These are phyloP conservation scores for Euptelea pleiosperma DNA, from an alignment of 164 flowering plant species.

Conservation along the genomic window DNA sequence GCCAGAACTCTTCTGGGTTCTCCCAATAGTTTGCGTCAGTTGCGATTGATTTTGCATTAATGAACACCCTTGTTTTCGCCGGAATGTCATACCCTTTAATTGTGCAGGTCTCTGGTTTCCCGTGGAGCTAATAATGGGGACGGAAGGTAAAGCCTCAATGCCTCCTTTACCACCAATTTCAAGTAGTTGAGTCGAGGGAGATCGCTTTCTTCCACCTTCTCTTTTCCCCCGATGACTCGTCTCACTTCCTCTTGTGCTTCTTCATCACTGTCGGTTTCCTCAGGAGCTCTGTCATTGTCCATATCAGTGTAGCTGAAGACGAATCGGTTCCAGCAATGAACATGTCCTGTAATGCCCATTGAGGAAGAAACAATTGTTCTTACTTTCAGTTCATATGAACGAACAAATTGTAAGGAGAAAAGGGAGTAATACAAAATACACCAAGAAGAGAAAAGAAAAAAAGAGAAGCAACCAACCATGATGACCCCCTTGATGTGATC, in stretches of 20 bases:
- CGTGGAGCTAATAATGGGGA: constrained; percentile 41
- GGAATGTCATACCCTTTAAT: constrained; percentile 30
- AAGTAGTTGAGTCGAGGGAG: constrained; percentile 24
- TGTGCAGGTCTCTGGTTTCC: constrained; percentile 23
- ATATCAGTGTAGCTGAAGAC: constrained; percentile 19
- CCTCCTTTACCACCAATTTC: constrained; percentile 33
- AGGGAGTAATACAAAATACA: neutral
- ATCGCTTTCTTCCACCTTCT: constrained; percentile 22
- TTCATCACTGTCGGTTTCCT: constrained; percentile 29
- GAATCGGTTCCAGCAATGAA: constrained; percentile 40
- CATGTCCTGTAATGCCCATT: constrained; percentile 24
- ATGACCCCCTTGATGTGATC: constrained; percentile 34
- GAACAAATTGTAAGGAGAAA: neutral
- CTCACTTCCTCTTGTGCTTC: constrained; percentile 28
- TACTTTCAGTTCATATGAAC: too few species aligned
- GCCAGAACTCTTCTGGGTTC: constrained; percentile 30
- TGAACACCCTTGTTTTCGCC: constrained; percentile 26
- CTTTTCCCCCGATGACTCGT: constrained; percentile 5
- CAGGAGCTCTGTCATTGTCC: constrained; percentile 44
- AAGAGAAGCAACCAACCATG: constrained; percentile 16
- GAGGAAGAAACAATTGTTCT: too few species aligned
- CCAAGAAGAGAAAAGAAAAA: neutral
- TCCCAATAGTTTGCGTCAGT: constrained; percentile 35
- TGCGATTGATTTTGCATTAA: constrained; percentile 27
- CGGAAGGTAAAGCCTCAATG: constrained; percentile 41